A percentile compares a stretch with the other conserved stretches of the same genome.
These are phyloP conservation scores for Malbranchea zuffiana DNA, from an alignment of 2,329 filamentous ascomycete species.

Conservation along the genomic window DNA sequence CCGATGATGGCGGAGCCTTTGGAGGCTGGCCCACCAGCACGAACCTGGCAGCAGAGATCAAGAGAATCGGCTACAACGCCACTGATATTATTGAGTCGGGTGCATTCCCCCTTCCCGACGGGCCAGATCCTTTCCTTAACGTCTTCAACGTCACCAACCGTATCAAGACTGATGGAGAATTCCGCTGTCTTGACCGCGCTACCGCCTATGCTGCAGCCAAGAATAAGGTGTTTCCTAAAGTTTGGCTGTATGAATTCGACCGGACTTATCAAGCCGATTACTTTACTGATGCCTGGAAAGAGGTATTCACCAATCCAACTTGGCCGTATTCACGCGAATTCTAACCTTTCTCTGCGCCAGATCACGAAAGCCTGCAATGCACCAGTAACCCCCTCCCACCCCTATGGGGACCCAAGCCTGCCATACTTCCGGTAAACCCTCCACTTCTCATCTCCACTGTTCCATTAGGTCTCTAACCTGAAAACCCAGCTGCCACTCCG, in stretches of 20 bases:
- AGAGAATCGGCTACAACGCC: constrained; percentile 36
- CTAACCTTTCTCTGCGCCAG: too few species aligned
- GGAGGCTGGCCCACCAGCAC: constrained; percentile 38
- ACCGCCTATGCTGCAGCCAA: constrained; percentile 33
- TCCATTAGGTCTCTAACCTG: background rate
- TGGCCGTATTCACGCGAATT: too few species aligned
- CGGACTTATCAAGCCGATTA: background rate
- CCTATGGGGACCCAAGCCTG: background rate
- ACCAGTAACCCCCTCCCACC: background rate
- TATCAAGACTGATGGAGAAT: constrained; percentile 46
- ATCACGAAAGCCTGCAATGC: background rate
- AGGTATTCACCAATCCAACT: too few species aligned
- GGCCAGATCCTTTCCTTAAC: constrained; percentile 42
- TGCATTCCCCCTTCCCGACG: constrained; percentile 41
- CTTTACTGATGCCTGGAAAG: background rate
- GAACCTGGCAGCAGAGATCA: constrained; percentile 34
- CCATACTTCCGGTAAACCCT: background rate
- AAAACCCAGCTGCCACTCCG: background rate
- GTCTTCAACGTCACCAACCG: constrained; percentile 44
- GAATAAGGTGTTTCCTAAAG: background rate
- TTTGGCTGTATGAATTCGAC: background rate
- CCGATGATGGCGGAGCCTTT: constrained; percentile 38
- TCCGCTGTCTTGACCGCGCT: constrained; percentile 48
- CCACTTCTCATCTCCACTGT: background rate
- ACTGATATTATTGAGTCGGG: constrained; percentile 33